Evolutionary conservation across 2,329 filamentous ascomycete genomes (phyloP), one percentile per base, ranked within the genome.

Genomic region (Fusarium devonianum): DNA sequence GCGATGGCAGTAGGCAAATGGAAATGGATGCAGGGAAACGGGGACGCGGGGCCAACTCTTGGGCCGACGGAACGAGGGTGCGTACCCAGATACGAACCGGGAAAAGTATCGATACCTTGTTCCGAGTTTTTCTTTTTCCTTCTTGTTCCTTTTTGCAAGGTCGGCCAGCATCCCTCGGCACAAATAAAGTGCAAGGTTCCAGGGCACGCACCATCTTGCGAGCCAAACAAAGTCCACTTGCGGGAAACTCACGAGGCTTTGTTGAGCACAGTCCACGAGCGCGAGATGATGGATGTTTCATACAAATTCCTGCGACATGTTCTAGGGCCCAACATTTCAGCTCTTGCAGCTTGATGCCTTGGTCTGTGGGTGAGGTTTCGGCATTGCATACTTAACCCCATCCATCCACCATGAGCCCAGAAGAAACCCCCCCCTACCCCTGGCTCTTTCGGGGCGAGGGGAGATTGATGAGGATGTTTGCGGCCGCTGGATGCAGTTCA

Each of bases 1-100:
- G 23, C 9, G 9, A 9, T 25, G 23, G 8, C 23, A 25, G 23
- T 8, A 11, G 23, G 9, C n/a, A n/a, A n/a, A 25, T 11, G 23
- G 23, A 25, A 4, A 25, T n/a, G 25, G 32, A 34, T 47, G 33
- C 18, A 53, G 16, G 29, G 29, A 17, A 49, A 49, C n/a, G 42
- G 42, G 49, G 35, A 34, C 42, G 42, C 51, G 49, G 49, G 40
- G 42, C 28, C 25, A 36, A 54, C 49, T 50, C 51, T 49, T 34
- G 26, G 22, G 51, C 51, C 51, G 49, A 35, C 14, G 18, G 33
- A 35, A n/a, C n/a, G n/a, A n/a, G n/a, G n/a, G n/a, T n/a, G n/a
- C n/a, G n/a, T n/a, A n/a, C n/a, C n/a, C n/a, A n/a, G n/a, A n/a
- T n/a, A n/a, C n/a, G n/a, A n/a, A n/a, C n/a, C n/a, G n/a, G n/a